Evolutionary conservation across 1,284 basidiomycete species (phyloP).

Genomic region (Coniophora puteana): DNA sequence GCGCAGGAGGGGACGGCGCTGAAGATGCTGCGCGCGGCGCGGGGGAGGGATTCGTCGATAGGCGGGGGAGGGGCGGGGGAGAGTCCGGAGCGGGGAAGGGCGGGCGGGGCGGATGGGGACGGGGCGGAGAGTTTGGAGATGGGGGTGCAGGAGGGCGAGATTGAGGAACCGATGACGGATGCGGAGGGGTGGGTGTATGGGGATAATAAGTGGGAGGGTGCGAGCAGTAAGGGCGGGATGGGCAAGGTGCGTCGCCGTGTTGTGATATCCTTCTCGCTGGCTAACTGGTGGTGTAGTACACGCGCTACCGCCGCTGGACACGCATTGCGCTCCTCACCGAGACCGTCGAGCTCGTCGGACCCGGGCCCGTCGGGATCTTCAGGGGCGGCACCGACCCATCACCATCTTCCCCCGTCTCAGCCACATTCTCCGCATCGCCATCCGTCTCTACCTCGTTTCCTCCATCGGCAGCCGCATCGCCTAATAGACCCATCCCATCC

Average conservation of each 20-base stretch:
- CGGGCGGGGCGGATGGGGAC: slow-evolving; percentile 13
- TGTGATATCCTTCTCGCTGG: slow-evolving; percentile 4
- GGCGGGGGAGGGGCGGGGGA: slow-evolving; percentile 12
- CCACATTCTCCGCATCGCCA: too few species aligned
- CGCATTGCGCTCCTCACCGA: slow-evolving; percentile 78
- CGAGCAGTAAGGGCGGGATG: slow-evolving; percentile 75
- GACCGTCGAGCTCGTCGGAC: slow-evolving; percentile 53
- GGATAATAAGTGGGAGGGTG: slow-evolving; percentile 94
- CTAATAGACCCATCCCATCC: too few species aligned
- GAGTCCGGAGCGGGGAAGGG: slow-evolving; percentile 19
- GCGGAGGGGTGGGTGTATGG: slow-evolving; percentile 91
- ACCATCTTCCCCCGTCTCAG: too few species aligned
- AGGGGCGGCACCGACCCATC: slow-evolving; percentile 22
- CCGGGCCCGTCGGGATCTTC: slow-evolving; percentile 28
- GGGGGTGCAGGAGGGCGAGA: slow-evolving; percentile 19
- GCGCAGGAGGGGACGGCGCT: slow-evolving; percentile 26
- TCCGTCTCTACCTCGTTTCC: too few species aligned
- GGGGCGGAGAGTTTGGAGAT: slow-evolving; percentile 16
- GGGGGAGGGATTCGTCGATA: slow-evolving; percentile 13
- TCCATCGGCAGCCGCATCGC: too few species aligned
- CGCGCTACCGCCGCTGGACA: slow-evolving; percentile 80
- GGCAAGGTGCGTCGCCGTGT: slow-evolving; percentile 78
- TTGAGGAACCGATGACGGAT: slow-evolving; percentile 64
- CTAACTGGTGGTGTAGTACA: too few species aligned
- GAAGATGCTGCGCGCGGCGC: slow-evolving; percentile 25